phyloP scores from a whole-genome alignment of 805 yeast genomes.

The Barnettozyma populi region DNA sequence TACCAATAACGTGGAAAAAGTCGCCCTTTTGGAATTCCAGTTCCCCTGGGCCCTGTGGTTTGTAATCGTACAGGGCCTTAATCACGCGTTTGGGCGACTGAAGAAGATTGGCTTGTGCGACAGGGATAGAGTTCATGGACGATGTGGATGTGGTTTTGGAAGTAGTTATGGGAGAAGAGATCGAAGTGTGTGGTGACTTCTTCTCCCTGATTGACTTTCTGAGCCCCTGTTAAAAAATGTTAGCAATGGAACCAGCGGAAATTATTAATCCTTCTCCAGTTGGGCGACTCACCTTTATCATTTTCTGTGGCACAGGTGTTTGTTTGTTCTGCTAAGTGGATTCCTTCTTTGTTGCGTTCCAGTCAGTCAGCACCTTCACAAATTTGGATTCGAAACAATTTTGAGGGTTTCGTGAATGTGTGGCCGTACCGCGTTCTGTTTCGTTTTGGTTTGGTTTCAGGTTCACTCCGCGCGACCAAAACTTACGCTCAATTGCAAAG shows the following conservation, averaged over 20 bases:
- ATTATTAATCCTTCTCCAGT: background rate
- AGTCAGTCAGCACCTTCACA: no score
- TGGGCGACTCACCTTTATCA: background rate
- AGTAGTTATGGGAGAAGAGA: conserved; percentile 21
- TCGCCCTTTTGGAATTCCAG: conserved; percentile 77
- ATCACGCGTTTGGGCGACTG: conserved; percentile 77
- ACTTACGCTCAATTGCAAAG: background rate
- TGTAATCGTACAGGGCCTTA: conserved; percentile 72
- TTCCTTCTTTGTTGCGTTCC: no score
- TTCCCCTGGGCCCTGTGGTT: conserved; percentile 77
- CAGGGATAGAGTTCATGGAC: conserved; percentile 21
- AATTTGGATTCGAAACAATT: background rate
- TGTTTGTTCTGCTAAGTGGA: background rate
- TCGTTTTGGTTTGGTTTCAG: no score
- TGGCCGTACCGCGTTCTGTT: background rate
- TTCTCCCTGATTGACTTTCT: conserved; percentile 26
- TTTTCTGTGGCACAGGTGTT: background rate
- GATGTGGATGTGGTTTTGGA: conserved; percentile 19
- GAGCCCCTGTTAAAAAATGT: conserved; percentile 14
- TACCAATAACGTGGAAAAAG: conserved; percentile 74
- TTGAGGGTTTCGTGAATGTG: background rate
- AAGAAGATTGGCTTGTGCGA: conserved; percentile 18
- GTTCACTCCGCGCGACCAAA: background rate
- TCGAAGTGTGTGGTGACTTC: conserved; percentile 22
- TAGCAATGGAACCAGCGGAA: no score